phyloP scores from a whole-genome alignment of 179 eudicot species.

The Beta macrorhiza region DNA sequence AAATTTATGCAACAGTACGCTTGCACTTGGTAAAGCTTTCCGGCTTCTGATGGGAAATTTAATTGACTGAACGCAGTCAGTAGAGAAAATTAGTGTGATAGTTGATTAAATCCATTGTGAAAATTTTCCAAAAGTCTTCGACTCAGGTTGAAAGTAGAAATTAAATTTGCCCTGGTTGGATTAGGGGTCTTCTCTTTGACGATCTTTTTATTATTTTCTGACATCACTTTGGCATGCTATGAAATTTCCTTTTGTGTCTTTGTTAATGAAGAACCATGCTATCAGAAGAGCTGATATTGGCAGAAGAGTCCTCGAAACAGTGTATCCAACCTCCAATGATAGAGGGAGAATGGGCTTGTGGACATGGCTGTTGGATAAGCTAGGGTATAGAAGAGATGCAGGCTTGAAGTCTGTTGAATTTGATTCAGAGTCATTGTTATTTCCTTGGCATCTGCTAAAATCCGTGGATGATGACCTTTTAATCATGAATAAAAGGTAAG shows the following conservation, averaged over 20 bases:
- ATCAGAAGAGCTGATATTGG: conserved; percentile 87
- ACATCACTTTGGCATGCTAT: background rate
- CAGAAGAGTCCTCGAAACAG: conserved; percentile 74
- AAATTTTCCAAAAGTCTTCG: too few species aligned
- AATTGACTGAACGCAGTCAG: too few species aligned
- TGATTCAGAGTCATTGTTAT: conserved; percentile 48
- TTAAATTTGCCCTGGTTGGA: background rate
- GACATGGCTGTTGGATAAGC: conserved; percentile 62
- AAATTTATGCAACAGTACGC: too few species aligned
- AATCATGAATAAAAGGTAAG: conserved; percentile 69
- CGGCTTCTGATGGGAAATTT: too few species aligned
- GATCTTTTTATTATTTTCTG: background rate
- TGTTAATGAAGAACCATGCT: conserved; percentile 80
- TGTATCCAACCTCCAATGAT: conserved; percentile 46
- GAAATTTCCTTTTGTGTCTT: conserved; percentile 15
- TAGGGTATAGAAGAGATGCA: conserved; percentile 43
- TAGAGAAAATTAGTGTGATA: too few species aligned
- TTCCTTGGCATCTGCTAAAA: conserved; percentile 90
- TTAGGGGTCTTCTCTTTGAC: background rate
- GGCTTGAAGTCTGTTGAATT: conserved; percentile 39
- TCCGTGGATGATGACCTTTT: conserved; percentile 43
- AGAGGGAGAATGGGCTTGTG: conserved; percentile 49
- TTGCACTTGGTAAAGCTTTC: too few species aligned
- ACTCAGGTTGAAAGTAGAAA: background rate
- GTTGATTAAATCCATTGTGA: too few species aligned